A percentile compares a stretch with the other conserved stretches of the same genome.
These are phyloP conservation scores for Trichosporon sp. DNA, from an alignment of 1,284 basidiomycete genomes.

Conservation along the genomic window DNA sequence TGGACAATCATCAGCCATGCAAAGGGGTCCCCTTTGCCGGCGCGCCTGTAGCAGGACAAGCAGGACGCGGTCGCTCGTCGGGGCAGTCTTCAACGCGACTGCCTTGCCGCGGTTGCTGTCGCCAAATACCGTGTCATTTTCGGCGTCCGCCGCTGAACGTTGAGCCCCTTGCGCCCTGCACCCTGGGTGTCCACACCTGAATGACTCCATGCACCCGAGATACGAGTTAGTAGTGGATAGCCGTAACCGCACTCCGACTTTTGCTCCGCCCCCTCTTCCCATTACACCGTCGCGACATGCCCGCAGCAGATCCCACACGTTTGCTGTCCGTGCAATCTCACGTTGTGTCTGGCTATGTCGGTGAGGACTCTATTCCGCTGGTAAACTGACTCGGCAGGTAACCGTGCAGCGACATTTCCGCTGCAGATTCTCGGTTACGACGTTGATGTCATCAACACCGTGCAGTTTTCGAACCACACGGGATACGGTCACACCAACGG, in stretches of 20 bases:
- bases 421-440: constrained; percentile 94
- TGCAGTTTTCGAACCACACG: constrained; percentile 86
- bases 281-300: background rate
- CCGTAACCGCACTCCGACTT: too few species aligned
- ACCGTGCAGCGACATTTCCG: constrained; percentile 85
- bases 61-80: too few species aligned
- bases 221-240: background rate
- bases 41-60: too few species aligned
- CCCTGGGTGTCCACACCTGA: too few species aligned
- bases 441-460: constrained; percentile 94
- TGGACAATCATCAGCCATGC: too few species aligned
- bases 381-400: constrained; percentile 57
- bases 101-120: background rate
- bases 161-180: too few species aligned
- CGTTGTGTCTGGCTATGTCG: constrained; percentile 94
- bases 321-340: constrained; percentile 79
- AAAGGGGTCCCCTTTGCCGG: too few species aligned
- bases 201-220: constrained; percentile 1
- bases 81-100: too few species aligned
- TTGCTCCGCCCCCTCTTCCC: too few species aligned
- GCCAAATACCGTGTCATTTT: constrained; percentile 17
- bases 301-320: constrained; percentile 40
- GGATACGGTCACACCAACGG: constrained; percentile 78
- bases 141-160: background rate
- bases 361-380: constrained; percentile 57